These are phyloP conservation scores for Carallia brachiata DNA, from an alignment of 345 rosid species.

Conservation along the genomic window DNA sequence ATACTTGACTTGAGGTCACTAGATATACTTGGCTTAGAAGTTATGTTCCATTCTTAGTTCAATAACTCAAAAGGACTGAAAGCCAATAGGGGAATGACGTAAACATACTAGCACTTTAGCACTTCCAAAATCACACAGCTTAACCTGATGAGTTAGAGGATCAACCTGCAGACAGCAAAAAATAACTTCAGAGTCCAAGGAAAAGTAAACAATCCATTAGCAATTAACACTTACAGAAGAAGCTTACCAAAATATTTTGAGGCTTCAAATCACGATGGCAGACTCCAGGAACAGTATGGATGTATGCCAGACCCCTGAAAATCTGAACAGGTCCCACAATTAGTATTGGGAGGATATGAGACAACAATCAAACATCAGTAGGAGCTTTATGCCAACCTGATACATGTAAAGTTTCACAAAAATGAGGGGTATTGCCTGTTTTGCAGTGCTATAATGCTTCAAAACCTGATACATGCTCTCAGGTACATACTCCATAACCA, in stretches of 20 bases:
- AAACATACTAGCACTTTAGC: constrained; percentile 79
- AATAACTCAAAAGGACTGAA: not conserved
- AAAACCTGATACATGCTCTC: constrained; percentile 86
- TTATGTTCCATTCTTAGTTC: no score
- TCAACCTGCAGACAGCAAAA: constrained; percentile 57
- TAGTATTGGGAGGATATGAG: not conserved
- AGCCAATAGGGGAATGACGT: not conserved
- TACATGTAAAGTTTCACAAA: constrained; percentile 82
- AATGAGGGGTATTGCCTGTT: constrained; percentile 77
- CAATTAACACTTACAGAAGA: constrained; percentile 14
- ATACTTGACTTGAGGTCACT: no score
- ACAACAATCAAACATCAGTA: constrained; percentile 10
- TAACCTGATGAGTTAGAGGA: constrained; percentile 65
- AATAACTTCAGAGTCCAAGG: constrained; percentile 11
- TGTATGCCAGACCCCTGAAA: constrained; percentile 79
- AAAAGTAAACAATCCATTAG: no score
- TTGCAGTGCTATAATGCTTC: constrained; percentile 76
- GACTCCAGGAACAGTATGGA: constrained; percentile 75
- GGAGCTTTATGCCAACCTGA: constrained; percentile 45
- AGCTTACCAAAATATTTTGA: constrained; percentile 76
- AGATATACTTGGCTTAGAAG: no score
- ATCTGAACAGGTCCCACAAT: constrained; percentile 40
- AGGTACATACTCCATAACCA: constrained; percentile 91
- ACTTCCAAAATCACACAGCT: constrained; percentile 82
- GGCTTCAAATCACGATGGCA: constrained; percentile 93